These are phyloP conservation scores for Zygosaccharomyces rouxii DNA, from an alignment of 805 yeast species.

Conservation along the genomic window DNA sequence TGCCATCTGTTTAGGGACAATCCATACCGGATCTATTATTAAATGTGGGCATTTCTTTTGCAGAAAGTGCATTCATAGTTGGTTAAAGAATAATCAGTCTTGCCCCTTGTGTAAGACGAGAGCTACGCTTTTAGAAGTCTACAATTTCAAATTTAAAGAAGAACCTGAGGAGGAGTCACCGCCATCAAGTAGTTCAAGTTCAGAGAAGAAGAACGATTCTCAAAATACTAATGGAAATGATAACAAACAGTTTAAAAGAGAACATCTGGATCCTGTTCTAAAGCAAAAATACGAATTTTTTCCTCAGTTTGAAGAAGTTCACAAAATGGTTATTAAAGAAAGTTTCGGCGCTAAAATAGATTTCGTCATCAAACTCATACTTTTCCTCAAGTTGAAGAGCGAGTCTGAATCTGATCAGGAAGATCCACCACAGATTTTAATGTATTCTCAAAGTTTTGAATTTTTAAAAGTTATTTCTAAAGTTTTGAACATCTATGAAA, in stretches of 20 bases:
- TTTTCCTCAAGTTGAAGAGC: conserved; percentile 56
- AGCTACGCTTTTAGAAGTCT: conserved; percentile 50
- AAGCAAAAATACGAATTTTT: conserved; percentile 24
- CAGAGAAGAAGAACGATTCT: background rate
- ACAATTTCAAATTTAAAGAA: conserved; percentile 55
- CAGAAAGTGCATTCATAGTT: conserved; percentile 66
- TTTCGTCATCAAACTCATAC: conserved; percentile 66
- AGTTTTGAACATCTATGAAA: conserved; percentile 57
- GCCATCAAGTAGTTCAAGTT: conserved; percentile 3
- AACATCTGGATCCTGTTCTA: conserved; percentile 8
- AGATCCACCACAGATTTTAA: conserved; percentile 63
- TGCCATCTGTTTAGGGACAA: conserved; percentile 69
- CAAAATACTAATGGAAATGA: background rate
- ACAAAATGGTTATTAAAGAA: conserved; percentile 40
- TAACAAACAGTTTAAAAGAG: background rate
- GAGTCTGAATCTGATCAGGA: conserved; percentile 25
- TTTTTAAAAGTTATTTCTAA: conserved; percentile 61
- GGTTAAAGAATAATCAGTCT: conserved; percentile 53
- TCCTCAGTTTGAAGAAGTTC: conserved; percentile 42
- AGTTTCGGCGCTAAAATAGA: conserved; percentile 85
- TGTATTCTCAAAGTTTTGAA: conserved; percentile 87
- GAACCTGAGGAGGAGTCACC: conserved; percentile 9
- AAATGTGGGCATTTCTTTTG: conserved; percentile 94
- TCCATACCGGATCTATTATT: conserved; percentile 72
- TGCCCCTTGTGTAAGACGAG: conserved; percentile 81